Base-by-base conservation (phyloP, 768 basidiomycete species). In the Boletus reticulatus region DNA sequence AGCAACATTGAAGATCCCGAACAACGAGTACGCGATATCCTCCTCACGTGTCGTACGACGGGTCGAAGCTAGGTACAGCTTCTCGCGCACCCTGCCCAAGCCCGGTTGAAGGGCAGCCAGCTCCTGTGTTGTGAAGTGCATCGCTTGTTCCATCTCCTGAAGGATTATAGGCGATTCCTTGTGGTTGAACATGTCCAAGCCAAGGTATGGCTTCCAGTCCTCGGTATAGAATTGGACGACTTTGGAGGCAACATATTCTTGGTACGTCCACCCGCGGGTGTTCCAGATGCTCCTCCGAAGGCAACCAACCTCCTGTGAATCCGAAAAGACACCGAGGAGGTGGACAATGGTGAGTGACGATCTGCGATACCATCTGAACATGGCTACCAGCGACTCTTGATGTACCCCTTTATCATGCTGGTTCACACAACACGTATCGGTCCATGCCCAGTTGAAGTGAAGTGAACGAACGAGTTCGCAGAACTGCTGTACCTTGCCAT, bases 361-460 rank as follows among this genome's bases (percentile, higher is more conserved):
- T 1, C 52, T 41, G 2, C 45, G 41, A 36, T 60, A 60, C 59
- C 59, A 60, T 6, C 2, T 50, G 27, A 60, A 60, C 59, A 60
- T 60, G 31, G 59, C 52, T 7, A 59, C 45, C 19, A 59, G 2
- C 0, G 59, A 50, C 6, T 60, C 59, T 34, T 59, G 44, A 4
- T 31, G 37, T 0, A 48, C 44, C 2, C n/a, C 45, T 2, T 29
- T 43, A 10, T 43, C 45, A 1, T 7, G 3, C 27, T 44, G 29
- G 2, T 60, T 41, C 0, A 60, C 19, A 14, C 59, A 60, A 13
- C 59, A 59, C 2, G 59, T 60, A 16, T 59, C 59, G 2, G 16
- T 41, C 58, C 58, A 59, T 6, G 39, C 56, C 58, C 58, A 59
- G 1, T 29, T 29, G 27, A 29, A 29, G 8, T 9, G 27, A 29